Percentiles rank a stretch among this genome's conserved stretches.
phyloP scores from a whole-genome alignment of 75 land plant genomes.

The Isoetes taiwanensis region DNA sequence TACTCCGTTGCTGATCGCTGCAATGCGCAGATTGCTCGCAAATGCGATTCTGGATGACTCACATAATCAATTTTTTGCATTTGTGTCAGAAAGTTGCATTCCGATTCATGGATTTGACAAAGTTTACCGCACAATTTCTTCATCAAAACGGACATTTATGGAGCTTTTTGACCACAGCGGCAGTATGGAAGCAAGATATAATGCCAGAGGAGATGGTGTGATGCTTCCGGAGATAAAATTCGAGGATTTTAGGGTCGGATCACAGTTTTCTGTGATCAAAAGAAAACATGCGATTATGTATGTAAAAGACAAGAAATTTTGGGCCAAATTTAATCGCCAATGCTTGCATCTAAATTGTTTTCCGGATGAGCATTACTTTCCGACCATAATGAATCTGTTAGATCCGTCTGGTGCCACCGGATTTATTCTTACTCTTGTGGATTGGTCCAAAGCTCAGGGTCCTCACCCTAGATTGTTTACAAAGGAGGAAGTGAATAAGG shows the following conservation, averaged over 20 bases:
- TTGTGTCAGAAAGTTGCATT: conserved; percentile 47
- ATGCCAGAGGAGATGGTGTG: conserved; percentile 33
- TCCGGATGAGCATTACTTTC: conserved; percentile 59
- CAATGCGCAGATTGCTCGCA: conserved; percentile 47
- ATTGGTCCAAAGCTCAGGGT: conserved; percentile 32
- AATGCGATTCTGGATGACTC: conserved; percentile 53
- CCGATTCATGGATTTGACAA: conserved; percentile 44
- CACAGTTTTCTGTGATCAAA: conserved; percentile 41
- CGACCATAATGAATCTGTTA: conserved; percentile 37
- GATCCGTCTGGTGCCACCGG: conserved; percentile 25
- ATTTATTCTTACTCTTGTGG: conserved; percentile 44
- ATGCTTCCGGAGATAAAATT: conserved; percentile 60
- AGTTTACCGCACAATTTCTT: conserved; percentile 17
- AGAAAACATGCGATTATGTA: conserved; percentile 32
- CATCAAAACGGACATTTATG: conserved; percentile 29
- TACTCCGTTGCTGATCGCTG: conserved; percentile 35
- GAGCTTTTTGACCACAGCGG: conserved; percentile 36
- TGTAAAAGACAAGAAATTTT: conserved; percentile 27
- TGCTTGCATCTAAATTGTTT: conserved; percentile 32
- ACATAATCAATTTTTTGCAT: conserved; percentile 37
- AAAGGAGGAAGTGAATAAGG: conserved; percentile 13
- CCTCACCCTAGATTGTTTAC: conserved; percentile 44
- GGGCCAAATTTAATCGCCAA: conserved; percentile 35
- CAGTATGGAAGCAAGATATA: conserved; percentile 22
- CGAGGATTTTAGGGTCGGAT: conserved; percentile 39